Evolutionary conservation across 1,284 basidiomycete species (phyloP).

Genomic region (Tilletia setariae): DNA sequence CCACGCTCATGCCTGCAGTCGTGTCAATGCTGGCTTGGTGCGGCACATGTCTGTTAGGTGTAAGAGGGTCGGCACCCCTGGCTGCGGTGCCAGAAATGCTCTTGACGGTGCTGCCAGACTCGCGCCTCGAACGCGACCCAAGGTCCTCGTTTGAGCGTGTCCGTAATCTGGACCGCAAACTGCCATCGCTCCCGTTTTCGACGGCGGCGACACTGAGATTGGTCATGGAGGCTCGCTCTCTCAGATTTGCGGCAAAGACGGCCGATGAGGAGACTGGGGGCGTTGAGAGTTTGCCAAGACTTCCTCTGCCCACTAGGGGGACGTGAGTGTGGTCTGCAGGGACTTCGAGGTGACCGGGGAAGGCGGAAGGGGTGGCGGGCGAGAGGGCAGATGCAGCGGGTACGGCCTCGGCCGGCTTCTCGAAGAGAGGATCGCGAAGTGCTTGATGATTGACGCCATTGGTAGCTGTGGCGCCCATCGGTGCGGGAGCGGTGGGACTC

Average conservation of each 20-base stretch:
- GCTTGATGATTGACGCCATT: too few species aligned
- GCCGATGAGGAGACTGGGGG: slow-evolving; percentile 2
- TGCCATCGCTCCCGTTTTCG: background rate
- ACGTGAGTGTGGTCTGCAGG: background rate
- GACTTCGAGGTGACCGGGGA: background rate
- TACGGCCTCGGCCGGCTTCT: background rate
- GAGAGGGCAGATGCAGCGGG: background rate
- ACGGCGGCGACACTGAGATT: background rate
- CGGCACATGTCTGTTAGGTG: background rate
- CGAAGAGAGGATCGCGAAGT: background rate
- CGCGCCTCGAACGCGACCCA: background rate
- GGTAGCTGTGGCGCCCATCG: background rate
- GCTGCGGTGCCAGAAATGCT: background rate
- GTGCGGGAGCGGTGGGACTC: background rate
- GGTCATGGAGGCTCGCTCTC: slow-evolving; percentile 2
- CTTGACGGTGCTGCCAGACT: background rate
- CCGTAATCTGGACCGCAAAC: background rate
- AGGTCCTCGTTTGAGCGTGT: slow-evolving; percentile 4
- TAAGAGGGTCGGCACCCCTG: background rate
- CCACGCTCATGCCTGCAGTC: background rate
- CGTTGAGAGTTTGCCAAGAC: background rate
- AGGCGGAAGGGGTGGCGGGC: background rate
- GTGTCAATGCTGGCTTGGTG: background rate
- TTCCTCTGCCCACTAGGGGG: background rate
- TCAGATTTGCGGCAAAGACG: background rate